Evolutionary conservation across 768 basidiomycete genomes (phyloP), one percentile per base, ranked within the genome.

Genomic region (Tulasnella sp.): DNA sequence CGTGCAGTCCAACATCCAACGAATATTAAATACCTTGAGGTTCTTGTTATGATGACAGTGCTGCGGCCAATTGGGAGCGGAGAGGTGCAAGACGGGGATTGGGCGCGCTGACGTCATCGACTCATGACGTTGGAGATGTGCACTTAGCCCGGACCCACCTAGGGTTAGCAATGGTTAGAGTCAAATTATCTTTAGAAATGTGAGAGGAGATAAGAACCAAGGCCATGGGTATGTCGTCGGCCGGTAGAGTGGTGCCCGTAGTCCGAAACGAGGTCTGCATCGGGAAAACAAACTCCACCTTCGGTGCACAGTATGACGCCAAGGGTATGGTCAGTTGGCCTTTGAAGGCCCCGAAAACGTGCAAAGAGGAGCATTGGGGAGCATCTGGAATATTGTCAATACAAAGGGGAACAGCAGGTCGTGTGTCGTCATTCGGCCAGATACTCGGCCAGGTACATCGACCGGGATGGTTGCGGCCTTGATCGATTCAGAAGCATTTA

Each of bases 51-150:
- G 58, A 64, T 64, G 31, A 25, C 22, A 64, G 15, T 7, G 58
- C 58, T 64, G 58, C 58, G 58, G 58, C 29, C 29, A 22, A n/a
- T 7, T 6, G 3, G 19, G 58, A 64, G 58, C 58, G 58, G 58
- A 64, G 58, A 64, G 58, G 58, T 64, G 58, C 58, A 64, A 64
- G 58, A 64, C 58, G 58, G 58, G 58, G 58, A 49, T 64, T 64
- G 29, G 31, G 29, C 29, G 29, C 29, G 31, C 58, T 64, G 58
- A 64, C 58, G 49, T 49, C 49, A 49, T n/a, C 49, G 49, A 22
- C 49, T n/a, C 22, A 49, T 49, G 49, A 49, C 49, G 49, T 22
- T 49, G 49, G 49, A n/a, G 49, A 49, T 19, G 49, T 8, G 49
- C 49, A 7, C 49, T n/a, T 7, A 49, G n/a, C 22, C 49, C 49